Evolutionary conservation across 805 yeast genomes (phyloP), one percentile per base, ranked within the genome.

Genomic region (Metschnikowia borealis): DNA sequence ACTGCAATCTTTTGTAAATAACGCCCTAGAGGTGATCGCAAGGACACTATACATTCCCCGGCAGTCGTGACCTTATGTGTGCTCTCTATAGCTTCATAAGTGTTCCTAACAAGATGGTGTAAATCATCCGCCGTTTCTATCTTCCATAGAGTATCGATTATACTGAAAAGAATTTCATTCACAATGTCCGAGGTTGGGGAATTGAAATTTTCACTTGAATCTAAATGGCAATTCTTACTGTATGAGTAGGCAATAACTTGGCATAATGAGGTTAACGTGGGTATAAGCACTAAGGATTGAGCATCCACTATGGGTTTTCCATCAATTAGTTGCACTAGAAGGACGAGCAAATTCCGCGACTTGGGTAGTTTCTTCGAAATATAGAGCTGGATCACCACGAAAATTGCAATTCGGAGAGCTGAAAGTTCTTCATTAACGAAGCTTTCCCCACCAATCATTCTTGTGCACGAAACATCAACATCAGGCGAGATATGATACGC

Each of bases 361-460:
- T 38, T 36, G 8, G 54, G 81, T 1, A 78, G 54, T 14, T 62
- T 61, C 7, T 70, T 70, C 11, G 70, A 61, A 42, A 81, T 70
- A 55, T 79, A 79, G 0, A 77, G 75, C 14, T 72, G 71, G 5
- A 82, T 70, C 13, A 84, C 58, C 2, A 76, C 64, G 8, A 82
- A 57, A 1, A 82, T 56, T 1, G 83, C 79, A 0, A 84, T 64
- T 54, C 80, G 81, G 49, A 79, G 75, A 0, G 87, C 82, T 5
- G 85, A 77, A 26, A 83, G 52, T 48, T 68, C 75, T 48, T 72
- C 77, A 34, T 38, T 39, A 15, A 39, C 38, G 18, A 46, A 32
- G 46, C 45, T 38, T 14, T 37, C 34, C 33, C 44, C 48, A 10
- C 44, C 44, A 17, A 45, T 35, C 44, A 45, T 42, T 18, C 13